These are phyloP conservation scores for Cercospora beticola DNA, from an alignment of 2,329 filamentous ascomycete species.

Conservation along the genomic window DNA sequence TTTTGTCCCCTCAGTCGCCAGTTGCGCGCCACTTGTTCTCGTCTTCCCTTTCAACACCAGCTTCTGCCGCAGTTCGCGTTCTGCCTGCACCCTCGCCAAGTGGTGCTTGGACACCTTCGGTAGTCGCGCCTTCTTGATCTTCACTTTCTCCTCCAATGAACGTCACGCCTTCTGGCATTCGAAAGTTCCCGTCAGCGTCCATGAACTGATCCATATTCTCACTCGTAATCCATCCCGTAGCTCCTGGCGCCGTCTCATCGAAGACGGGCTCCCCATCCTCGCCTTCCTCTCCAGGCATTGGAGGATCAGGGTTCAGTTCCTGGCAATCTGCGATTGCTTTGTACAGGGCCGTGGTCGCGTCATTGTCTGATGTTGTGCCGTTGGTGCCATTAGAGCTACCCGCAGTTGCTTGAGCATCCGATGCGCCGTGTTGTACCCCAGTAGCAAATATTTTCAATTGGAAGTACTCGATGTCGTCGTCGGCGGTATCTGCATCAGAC, in stretches of 20 bases:
- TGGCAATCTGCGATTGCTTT: constrained; percentile 72
- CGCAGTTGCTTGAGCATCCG: constrained; percentile 2
- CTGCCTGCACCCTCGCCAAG: constrained; percentile 36
- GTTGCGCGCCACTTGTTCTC: constrained; percentile 57
- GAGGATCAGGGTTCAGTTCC: constrained; percentile 71
- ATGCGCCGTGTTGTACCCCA: constrained; percentile 15
- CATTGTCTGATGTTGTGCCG: constrained; percentile 16
- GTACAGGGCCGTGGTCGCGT: constrained; percentile 54
- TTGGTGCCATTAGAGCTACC: constrained; percentile 24
- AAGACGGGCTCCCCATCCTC: constrained; percentile 49
- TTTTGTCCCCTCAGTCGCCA: constrained; percentile 32
- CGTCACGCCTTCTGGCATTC: constrained; percentile 65
- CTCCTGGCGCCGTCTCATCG: constrained; percentile 65
- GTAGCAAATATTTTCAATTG: constrained; percentile 66
- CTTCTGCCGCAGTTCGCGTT: constrained; percentile 45
- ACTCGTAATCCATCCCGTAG: constrained; percentile 82
- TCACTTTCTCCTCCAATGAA: constrained; percentile 57
- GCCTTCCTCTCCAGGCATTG: constrained; percentile 49
- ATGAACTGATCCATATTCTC: constrained; percentile 87
- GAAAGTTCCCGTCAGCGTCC: constrained; percentile 78
- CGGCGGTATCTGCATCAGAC: constrained; percentile 57
- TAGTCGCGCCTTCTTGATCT: constrained; percentile 31
- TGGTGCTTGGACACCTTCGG: constrained; percentile 28
- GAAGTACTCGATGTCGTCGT: constrained; percentile 63
- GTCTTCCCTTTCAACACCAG: constrained; percentile 37